phyloP scores from a whole-genome alignment of 2,329 filamentous ascomycete genomes.

The Colletotrichum tropicicola region DNA sequence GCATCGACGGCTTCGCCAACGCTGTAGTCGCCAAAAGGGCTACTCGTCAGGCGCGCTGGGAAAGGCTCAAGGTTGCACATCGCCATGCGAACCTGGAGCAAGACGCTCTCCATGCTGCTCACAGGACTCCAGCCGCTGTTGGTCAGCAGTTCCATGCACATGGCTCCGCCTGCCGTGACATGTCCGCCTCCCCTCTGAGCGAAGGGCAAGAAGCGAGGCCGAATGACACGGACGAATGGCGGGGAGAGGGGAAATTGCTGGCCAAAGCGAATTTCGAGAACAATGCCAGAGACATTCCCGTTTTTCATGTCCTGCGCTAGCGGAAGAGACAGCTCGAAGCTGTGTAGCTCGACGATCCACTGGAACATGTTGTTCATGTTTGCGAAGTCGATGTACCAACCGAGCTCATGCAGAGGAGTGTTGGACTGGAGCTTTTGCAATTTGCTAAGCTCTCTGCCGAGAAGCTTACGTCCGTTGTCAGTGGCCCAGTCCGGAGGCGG shows the following conservation, averaged over 20 bases:
- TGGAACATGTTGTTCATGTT: conserved; percentile 82
- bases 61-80: conserved; percentile 73
- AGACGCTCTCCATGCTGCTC: conserved; percentile 78
- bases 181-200: conserved; percentile 81
- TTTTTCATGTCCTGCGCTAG: conserved; percentile 79
- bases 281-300: conserved; percentile 69
- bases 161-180: conserved; percentile 83
- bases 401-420: conserved; percentile 71
- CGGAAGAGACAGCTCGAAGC: conserved; percentile 75
- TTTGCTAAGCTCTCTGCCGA: conserved; percentile 71
- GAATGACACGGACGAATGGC: conserved; percentile 85
- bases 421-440: conserved; percentile 71
- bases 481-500: conserved; percentile 72
- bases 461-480: conserved; percentile 63
- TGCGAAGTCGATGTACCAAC: conserved; percentile 81
- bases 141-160: conserved; percentile 86
- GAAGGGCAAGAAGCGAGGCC: conserved; percentile 81
- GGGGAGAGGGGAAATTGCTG: conserved; percentile 79
- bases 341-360: conserved; percentile 91
- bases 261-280: conserved; percentile 85
- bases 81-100: conserved; percentile 83
- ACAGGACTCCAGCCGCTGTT: conserved; percentile 83
- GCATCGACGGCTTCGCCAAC: conserved; percentile 78
- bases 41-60: conserved; percentile 72
- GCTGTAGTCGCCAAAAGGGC: conserved; percentile 62